Evolutionary conservation across 1,139 yeast genomes (phyloP).

Genomic region (Trichomonascaceae sp.): DNA sequence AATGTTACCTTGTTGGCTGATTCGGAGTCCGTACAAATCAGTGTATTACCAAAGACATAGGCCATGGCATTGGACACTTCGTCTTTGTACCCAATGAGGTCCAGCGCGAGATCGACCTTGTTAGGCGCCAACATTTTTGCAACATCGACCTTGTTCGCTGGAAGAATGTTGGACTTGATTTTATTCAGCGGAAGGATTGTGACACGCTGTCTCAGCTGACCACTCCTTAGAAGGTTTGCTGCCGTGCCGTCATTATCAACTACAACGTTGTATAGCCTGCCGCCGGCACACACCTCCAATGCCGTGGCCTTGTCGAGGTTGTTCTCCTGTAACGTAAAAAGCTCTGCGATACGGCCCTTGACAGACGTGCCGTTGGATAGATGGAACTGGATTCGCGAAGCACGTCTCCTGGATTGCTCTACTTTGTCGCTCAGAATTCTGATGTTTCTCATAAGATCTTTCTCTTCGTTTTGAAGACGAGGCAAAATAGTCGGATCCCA

Average conservation of each 20-base stretch:
- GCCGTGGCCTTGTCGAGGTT: constrained; percentile 64
- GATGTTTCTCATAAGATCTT: constrained; percentile 22
- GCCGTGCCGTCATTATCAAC: constrained; percentile 85
- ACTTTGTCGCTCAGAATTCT: constrained; percentile 37
- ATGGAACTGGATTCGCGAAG: constrained; percentile 64
- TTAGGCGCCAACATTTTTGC: constrained; percentile 70
- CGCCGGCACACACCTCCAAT: constrained; percentile 90
- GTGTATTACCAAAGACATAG: constrained; percentile 77
- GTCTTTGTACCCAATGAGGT: constrained; percentile 59
- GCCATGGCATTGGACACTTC: constrained; percentile 77
- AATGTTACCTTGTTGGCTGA: constrained; percentile 83
- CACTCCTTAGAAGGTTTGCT: constrained; percentile 63
- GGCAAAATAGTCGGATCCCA: constrained; percentile 40
- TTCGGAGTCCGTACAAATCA: constrained; percentile 75
- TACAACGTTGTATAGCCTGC: constrained; percentile 75
- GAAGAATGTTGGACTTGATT: constrained; percentile 39
- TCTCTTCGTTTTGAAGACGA: constrained; percentile 32
- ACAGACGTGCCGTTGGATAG: constrained; percentile 49
- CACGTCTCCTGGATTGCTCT: constrained; percentile 47
- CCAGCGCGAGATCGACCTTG: constrained; percentile 76
- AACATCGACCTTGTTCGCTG: constrained; percentile 23
- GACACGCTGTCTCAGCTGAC: constrained; percentile 67
- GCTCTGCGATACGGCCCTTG: constrained; percentile 81
- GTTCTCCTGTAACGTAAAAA: constrained; percentile 50
- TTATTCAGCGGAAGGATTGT: constrained; percentile 89